phyloP scores from a whole-genome alignment of 1,284 basidiomycete genomes.

The Tilletia caries region DNA sequence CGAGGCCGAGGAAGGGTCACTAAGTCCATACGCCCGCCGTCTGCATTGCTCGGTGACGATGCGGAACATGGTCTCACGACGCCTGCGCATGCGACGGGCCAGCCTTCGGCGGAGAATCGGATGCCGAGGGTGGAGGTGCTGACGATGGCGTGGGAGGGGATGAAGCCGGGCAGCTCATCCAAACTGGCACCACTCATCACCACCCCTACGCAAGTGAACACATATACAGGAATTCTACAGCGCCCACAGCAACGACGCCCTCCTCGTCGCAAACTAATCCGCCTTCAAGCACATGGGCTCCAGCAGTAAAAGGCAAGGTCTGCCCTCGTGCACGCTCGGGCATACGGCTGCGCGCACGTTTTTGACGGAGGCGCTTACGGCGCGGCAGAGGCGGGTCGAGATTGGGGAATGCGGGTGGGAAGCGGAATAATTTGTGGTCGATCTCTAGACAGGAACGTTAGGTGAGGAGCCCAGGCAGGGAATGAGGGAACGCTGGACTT shows the following conservation, averaged over 20 bases:
- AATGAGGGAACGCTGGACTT: no score
- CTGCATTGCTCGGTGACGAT: conserved; percentile 81
- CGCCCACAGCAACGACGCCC: conserved; percentile 82
- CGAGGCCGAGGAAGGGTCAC: not conserved
- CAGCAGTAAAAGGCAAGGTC: conserved; percentile 31
- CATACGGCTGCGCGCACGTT: conserved; percentile 78
- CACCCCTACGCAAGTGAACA: no score
- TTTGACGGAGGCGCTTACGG: conserved; percentile 82
- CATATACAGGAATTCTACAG: conserved; percentile 78
- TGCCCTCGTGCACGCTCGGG: conserved; percentile 68
- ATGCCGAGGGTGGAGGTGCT: conserved; percentile 32
- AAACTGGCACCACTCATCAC: no score
- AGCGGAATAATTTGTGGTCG: conserved; percentile 66
- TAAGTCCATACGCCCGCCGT: conserved; percentile 5
- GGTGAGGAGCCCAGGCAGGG: no score
- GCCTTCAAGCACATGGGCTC: conserved; percentile 50
- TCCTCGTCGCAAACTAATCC: conserved; percentile 70
- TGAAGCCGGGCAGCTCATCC: not conserved
- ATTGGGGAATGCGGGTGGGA: conserved; percentile 60
- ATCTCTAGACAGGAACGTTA: conserved; percentile 71
- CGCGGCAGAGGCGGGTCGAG: conserved; percentile 84
- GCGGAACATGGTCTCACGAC: conserved; percentile 88
- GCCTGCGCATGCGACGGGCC: conserved; percentile 84
- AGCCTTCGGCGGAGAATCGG: conserved; percentile 73
- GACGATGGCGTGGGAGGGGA: conserved; percentile 9